These are phyloP conservation scores for Trichoderma sp. DNA, from an alignment of 2,329 filamentous ascomycete genomes.

Conservation along the genomic window DNA sequence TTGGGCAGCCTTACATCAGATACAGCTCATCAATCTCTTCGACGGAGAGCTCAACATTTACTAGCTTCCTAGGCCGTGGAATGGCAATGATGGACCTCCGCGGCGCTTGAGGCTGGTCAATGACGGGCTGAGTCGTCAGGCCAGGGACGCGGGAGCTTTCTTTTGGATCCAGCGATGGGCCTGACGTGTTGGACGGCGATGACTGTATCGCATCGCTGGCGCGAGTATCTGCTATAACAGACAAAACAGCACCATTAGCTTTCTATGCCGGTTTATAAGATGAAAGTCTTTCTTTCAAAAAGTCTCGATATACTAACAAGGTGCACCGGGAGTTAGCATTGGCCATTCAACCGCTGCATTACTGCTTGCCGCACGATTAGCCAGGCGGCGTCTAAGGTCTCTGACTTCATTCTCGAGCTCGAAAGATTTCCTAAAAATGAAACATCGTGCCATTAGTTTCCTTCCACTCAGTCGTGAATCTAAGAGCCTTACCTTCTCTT, in stretches of 20 bases:
- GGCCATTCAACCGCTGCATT: conserved; percentile 8
- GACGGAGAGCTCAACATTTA: conserved; percentile 14
- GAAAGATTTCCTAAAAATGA: conserved; percentile 2
- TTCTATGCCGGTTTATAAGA: neutral
- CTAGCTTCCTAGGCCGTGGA: conserved; percentile 2
- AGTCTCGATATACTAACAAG: neutral
- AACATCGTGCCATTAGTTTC: too few relatives aligned
- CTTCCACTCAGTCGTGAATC: too few relatives aligned
- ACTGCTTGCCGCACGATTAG: neutral
- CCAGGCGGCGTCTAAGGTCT: conserved; percentile 7
- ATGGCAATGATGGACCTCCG: neutral
- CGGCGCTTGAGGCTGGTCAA: conserved; percentile 5
- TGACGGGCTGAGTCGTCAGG: conserved; percentile 9
- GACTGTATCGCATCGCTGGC: neutral
- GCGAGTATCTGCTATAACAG: neutral
- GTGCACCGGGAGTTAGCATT: neutral
- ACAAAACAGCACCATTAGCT: neutral
- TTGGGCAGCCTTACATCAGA: neutral
- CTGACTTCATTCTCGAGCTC: conserved; percentile 18
- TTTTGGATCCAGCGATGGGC: neutral
- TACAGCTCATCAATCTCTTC: conserved; percentile 19
- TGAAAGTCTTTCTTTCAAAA: neutral
- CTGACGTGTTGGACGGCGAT: neutral
- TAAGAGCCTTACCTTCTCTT: neutral
- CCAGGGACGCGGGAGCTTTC: conserved; percentile 12